Conservation (phyloP, 257 asterid genomes). For the Scutellaria minor region DNA sequence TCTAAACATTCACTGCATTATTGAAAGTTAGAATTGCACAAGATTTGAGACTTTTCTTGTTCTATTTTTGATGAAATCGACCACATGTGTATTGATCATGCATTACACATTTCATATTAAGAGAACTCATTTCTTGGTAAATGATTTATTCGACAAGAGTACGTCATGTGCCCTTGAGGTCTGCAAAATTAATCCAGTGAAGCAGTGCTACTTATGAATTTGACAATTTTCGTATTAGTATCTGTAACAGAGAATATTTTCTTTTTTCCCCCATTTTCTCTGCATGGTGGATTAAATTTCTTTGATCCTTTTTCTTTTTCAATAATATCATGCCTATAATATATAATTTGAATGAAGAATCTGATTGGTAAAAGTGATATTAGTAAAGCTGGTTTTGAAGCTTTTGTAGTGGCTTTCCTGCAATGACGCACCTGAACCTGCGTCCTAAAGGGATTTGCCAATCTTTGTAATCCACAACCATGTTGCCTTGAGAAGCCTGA, state of each 20-base stretch:
- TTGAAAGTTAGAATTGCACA: neutral
- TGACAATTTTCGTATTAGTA: too few relatives aligned
- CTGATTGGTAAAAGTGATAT: neutral
- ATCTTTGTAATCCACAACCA: constrained; percentile 96
- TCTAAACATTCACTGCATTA: neutral
- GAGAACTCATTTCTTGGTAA: neutral
- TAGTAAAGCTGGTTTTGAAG: neutral
- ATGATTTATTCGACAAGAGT: neutral
- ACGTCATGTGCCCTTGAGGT: too few relatives aligned
- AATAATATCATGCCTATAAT: too few relatives aligned
- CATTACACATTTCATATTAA: neutral
- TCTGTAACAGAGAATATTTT: neutral
- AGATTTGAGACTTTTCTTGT: neutral
- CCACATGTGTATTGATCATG: neutral
- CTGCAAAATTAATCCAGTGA: too few relatives aligned
- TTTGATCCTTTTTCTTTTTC: neutral
- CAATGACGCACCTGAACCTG: constrained; percentile 81
- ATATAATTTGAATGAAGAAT: neutral
- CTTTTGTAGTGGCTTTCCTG: constrained; percentile 3
- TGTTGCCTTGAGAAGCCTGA: constrained; percentile 79
- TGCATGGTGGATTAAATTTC: neutral
- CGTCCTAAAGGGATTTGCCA: constrained; percentile 99
- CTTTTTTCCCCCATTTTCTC: neutral
- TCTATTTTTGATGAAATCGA: neutral
- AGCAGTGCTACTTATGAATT: too few relatives aligned